Evolutionary conservation across 768 basidiomycete genomes (phyloP), one percentile per base, ranked within the genome.

Genomic region (Tulasnella sp.): DNA sequence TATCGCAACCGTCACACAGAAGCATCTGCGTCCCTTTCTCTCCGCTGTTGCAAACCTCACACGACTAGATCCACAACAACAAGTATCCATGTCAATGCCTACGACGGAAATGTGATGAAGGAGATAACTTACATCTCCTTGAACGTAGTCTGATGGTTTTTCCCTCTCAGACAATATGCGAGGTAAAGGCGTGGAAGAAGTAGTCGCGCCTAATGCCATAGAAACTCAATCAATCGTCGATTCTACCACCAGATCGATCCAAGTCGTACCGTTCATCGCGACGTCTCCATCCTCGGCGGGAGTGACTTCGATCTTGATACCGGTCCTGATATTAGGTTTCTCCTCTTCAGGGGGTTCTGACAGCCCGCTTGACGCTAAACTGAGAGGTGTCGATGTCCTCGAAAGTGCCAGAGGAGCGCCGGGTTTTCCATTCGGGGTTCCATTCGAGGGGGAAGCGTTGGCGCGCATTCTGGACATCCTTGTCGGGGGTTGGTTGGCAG

Each of bases 31-130:
- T 90, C 14, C 89, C 94, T 73, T 89, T 88, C 78, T 95, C 89
- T 77, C 91, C 93, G 81, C 88, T 90, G 77, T 89, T 86, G 79
- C 97, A 98, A 72, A 98, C 88, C 81, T 99, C 97, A 80, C 97
- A 99, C 74, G 88, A 88, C 79, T 81, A 68, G 29, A 12, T 72
- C 67, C 71, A 75, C 39, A 41, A 32, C 29, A 65, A 42, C 44
- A 47, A 40, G 22, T 34, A 77, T 77, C 69, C 69, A 76, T 73
- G 69, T 77, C 78, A 80, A 63, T 29, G n/a, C 47, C 63, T 72
- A 78, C 75, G 83, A 88, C 88, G 84, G 87, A 32, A 35, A 35
- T 32, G 34, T 26, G 17, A 40, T 16, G 12, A 37, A 14, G 11
- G 22, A 41, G 8, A 19, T 65, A n/a, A 65, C 75, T 22, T 64